Evolutionary conservation across 495 filamentous ascomycete genomes (phyloP).

Genomic region (Trichoderma virens): DNA sequence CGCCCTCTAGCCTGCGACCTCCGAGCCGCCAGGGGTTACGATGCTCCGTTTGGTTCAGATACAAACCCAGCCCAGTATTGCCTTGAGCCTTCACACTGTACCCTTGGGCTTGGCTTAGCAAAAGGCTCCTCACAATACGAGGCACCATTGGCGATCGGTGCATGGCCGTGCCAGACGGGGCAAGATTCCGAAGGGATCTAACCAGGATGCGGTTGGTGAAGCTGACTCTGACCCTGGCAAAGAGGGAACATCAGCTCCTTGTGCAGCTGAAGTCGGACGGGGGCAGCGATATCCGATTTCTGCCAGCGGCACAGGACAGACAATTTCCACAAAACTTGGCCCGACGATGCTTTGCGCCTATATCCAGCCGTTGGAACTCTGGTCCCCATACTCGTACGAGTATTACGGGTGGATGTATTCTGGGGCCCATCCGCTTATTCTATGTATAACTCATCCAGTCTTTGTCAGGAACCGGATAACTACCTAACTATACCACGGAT

Average conservation of each 20-base stretch:
- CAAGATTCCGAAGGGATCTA: slow-evolving; percentile 8
- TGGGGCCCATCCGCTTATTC: too few species aligned
- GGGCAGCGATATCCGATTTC: neutral
- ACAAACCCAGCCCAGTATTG: neutral
- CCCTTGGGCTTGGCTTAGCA: neutral
- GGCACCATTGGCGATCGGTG: neutral
- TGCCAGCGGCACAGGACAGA: neutral
- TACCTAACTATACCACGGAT: too few species aligned
- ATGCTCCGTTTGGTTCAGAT: neutral
- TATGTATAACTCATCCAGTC: too few species aligned
- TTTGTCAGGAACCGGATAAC: too few species aligned
- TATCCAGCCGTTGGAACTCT: too few species aligned
- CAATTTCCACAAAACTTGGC: slow-evolving; percentile 4
- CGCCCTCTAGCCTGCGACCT: too few species aligned
- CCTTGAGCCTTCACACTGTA: neutral
- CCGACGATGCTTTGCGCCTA: neutral
- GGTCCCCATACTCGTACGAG: too few species aligned
- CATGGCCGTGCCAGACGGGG: neutral
- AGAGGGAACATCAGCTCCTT: slow-evolving; percentile 2
- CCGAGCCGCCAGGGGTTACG: slow-evolving; percentile 4
- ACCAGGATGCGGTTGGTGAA: neutral
- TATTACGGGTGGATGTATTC: too few species aligned
- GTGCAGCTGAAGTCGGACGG: neutral
- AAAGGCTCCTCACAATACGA: neutral
- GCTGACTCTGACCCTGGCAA: neutral